phyloP scores from a whole-genome alignment of 352 stramenopile species.

The Phytopythium ostracodes region DNA sequence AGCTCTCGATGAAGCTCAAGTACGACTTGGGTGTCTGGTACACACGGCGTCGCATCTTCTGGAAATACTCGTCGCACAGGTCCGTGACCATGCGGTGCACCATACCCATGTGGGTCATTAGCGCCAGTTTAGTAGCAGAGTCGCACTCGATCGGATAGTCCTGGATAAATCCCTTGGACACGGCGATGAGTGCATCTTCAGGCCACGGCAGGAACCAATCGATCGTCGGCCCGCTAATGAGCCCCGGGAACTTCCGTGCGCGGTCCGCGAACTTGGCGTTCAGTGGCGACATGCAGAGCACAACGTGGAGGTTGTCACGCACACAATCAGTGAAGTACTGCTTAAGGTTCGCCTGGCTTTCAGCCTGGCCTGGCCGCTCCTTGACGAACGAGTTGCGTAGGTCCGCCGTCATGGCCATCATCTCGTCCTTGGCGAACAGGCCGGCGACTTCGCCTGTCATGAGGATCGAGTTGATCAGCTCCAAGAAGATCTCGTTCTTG shows the following conservation, averaged over 20 bases:
- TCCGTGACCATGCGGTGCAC: constrained; percentile 97
- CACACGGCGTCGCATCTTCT: constrained; percentile 96
- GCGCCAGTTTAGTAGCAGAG: constrained; percentile 68
- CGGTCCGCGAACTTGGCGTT: constrained; percentile 97
- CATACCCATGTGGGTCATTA: constrained; percentile 98
- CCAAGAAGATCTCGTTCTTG: constrained; percentile 99
- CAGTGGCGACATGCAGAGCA: constrained; percentile 99
- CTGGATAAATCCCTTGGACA: constrained; percentile 96
- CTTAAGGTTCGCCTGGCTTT: constrained; percentile 96
- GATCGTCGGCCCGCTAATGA: constrained; percentile 97
- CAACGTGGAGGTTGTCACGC: constrained; percentile 97
- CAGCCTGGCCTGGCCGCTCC: constrained; percentile 91
- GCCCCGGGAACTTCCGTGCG: constrained; percentile 95
- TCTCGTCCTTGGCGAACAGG: constrained; percentile 98
- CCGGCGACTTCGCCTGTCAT: constrained; percentile 98
- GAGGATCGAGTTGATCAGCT: constrained; percentile 98
- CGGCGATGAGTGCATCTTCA: constrained; percentile 96
- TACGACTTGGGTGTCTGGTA: constrained; percentile 99
- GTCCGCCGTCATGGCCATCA: constrained; percentile 98
- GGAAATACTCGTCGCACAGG: constrained; percentile 97
- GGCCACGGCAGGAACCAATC: constrained; percentile 99
- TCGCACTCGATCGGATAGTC: constrained; percentile 96
- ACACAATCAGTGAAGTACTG: constrained; percentile 98
- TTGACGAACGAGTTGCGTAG: constrained; percentile 94
- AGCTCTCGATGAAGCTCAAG: constrained; percentile 97